Base-by-base conservation (phyloP, 768 basidiomycete species). In the Dentipellis fragilis region DNA sequence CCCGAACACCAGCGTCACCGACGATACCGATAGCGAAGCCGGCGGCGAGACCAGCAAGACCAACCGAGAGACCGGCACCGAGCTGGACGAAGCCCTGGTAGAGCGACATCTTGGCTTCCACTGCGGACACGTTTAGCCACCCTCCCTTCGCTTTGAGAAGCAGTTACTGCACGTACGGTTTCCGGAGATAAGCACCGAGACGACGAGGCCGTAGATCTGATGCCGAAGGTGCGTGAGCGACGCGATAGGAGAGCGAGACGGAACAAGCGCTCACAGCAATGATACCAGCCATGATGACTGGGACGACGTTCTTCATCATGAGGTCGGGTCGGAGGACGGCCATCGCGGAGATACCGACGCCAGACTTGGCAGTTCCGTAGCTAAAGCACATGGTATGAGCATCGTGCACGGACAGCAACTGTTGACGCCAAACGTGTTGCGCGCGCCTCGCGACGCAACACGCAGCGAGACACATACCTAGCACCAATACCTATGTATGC, bases 211-310 rank as follows among this genome's bases (percentile, higher is more conserved):
- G 73, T 99, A 97, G 65, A 49, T 49, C 48, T 49, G 22, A 1
- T 9, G 14, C 17, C 10, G 4, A 23, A 49, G 9, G 17, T 0
- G 29, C 29, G 29, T 29, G 46, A 59, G 40, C 17, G 21, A 40
- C 63, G 61, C 89, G 42, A 23, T 22, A 56, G 37, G 12, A 35
- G 21, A 2, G 12, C 8, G 11, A 35, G 2, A 54, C 19, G 29
- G n/a, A 10, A 5, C 29, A 8, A 49, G 8, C 29, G 34, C 23
- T 5, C 46, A 98, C 95, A 70, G 90, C 95, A 75, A 98, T 96
- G 76, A 98, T 98, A 93, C 95, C 95, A 80, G 95, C 95, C 95
- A 98, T 97, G 74, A 99, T 87, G 70, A 97, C 93, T 48, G 94
- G 94, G 51, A 98, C 84, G 54, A 60, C 54, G 14, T 58, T 56